Evolutionary conservation across 352 stramenopile species (phyloP), one percentile per base, ranked within the genome.

Genomic region (Phytophthora sp.): DNA sequence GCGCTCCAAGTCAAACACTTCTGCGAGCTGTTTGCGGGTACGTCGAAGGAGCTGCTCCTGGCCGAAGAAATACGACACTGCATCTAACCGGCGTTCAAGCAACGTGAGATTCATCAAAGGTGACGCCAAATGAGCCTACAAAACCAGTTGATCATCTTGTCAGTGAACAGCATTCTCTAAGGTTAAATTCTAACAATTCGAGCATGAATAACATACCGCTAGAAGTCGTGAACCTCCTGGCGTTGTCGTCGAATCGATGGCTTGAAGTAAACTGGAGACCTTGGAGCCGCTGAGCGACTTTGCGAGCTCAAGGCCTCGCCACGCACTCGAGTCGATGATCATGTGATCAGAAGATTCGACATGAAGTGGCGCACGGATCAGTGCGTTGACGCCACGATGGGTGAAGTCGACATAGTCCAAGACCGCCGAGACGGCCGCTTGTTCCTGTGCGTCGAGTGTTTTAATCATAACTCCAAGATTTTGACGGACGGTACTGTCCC

Each of bases 321-420:
- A 93, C 6, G 84, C 84, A 23, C 84, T 93, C 0, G 77, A 57
- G 38, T 93, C 84, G 39, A 93, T 91, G 58, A 93, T 86, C 84
- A 93, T 93, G 57, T 90, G 80, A 45, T 90, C 78, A 1, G 76
- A 84, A 21, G 71, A 85, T 53, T 90, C 79, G 21, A 93, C 69
- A 53, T 91, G 80, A 47, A 86, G 57, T 12, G 82, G 81, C 21
- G 61, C 53, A 2, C 69, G 60, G 16, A 89, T 70, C 16, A 83
- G 61, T 9, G 74, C 55, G 18, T 35, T 70, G 18, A 44, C 56
- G 12, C 61, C 72, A 39, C 79, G 72, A 46, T 90, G 79, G 1
- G 85, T 90, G 57, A 91, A 93, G 9, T 73, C 45, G 4, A 91
- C 71, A 35, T 91, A 93, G 54, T 91, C 80, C 8, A 89, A 44